These are phyloP conservation scores for Carex arenaria DNA, from an alignment of 202 grass and related monocot genomes.

Conservation along the genomic window DNA sequence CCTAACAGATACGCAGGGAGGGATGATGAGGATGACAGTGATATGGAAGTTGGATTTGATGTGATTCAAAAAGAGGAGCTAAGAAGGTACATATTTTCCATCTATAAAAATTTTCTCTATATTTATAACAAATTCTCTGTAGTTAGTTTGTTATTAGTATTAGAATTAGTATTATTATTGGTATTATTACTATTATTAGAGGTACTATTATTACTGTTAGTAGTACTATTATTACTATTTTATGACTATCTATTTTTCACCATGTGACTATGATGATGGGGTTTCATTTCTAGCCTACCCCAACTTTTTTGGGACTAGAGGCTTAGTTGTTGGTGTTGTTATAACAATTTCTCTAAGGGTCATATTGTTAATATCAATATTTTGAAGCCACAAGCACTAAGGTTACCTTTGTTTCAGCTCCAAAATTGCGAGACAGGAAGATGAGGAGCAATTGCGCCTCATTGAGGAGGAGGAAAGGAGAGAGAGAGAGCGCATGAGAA, in stretches of 20 bases:
- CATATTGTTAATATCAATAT: neutral
- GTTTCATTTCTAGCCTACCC: too few species aligned
- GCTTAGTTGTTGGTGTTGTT: too few species aligned
- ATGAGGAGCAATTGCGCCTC: constrained; percentile 49
- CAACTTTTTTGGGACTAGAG: too few species aligned
- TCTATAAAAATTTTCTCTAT: neutral
- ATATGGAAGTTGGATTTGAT: constrained; percentile 98
- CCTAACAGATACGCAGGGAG: constrained; percentile 66
- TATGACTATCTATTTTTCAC: too few species aligned
- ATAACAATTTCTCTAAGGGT: neutral
- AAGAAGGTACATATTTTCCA: constrained; percentile 46
- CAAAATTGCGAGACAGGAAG: constrained; percentile 56
- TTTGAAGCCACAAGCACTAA: neutral
- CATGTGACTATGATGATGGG: too few species aligned
- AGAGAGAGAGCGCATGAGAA: constrained; percentile 30
- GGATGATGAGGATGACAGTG: constrained; percentile 90
- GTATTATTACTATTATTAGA: too few species aligned
- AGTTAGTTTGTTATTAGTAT: too few species aligned
- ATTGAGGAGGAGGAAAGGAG: constrained; percentile 55
- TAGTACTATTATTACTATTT: too few species aligned
- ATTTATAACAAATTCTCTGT: neutral
- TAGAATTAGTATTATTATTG: too few species aligned
- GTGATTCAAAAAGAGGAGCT: constrained; percentile 85
- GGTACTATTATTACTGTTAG: too few species aligned
- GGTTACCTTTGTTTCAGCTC: constrained; percentile 30